Base-by-base conservation (phyloP, 768 basidiomycete genomes). In the Suillus clintonianus region DNA sequence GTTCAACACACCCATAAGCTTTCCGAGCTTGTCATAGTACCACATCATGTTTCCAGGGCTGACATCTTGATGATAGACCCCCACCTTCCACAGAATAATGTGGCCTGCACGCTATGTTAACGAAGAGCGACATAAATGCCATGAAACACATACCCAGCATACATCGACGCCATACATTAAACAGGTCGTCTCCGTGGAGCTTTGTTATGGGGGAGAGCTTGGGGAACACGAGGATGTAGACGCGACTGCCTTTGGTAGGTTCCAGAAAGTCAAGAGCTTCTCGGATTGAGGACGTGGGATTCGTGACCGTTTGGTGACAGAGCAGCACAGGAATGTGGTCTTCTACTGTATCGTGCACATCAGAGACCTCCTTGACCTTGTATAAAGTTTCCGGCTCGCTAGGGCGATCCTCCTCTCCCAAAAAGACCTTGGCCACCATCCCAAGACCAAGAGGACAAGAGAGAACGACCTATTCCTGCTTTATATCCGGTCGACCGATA, bases 41-140 rank as follows among this genome's bases (percentile, higher is more conserved):
- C 10, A 36, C 68, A 68, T 70, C 50, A 70, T 47, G 24, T 68
- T 70, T 3, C 17, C 3, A 11, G 27, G 37, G 54, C 68, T 69
- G 45, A 70, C 36, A 30, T 36, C 45, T 22, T n/a, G n/a, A n/a
- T 47, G 45, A 22, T 47, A 22, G 9, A 45, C 10, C 4, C 27
- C 48, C 4, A 6, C 14, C 14, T 50, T 15, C 27, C 4, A 42
- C 7, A 50, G 27, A 17, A 14, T 9, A 9, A 22, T 15, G 27
- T 50, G 48, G 2, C 24, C 48, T 50, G 8, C 14, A 9, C 8
- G 7, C 11, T 1, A 30, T 17, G 19, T 50, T 27, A 51, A 30
- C 27, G n/a, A 27, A 22, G 4, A 13, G 34, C 22, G 15, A 37
- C 27, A 14, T 7, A 9, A 15, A 57, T 42, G 3, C n/a, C n/a